Evolutionary conservation across 148 eudicot species (phyloP).

Genomic region (Vaccinium corymbosum): DNA sequence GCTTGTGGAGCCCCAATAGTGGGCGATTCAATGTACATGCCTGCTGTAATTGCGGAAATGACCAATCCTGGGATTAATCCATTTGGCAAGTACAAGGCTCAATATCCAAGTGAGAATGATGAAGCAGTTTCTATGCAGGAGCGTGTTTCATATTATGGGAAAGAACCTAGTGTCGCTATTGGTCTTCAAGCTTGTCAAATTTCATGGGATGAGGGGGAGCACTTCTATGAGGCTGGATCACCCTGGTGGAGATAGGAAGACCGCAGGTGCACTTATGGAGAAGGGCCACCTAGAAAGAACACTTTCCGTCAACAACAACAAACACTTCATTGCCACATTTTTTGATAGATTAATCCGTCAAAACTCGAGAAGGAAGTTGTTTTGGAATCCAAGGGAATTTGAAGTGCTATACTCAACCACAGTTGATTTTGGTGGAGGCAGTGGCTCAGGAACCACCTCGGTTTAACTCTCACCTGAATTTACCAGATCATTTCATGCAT

Average conservation of each 20-base stretch:
- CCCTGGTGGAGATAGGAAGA: constrained; percentile 91
- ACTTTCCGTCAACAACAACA: neutral
- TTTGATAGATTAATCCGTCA: neutral
- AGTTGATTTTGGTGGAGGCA: neutral
- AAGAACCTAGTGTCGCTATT: constrained; percentile 76
- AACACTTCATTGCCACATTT: neutral
- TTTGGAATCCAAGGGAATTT: neutral
- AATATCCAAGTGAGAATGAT: constrained; percentile 42
- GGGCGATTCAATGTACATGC: constrained; percentile 96
- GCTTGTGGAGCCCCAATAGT: constrained; percentile 88
- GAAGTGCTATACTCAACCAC: neutral
- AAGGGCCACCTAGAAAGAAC: neutral
- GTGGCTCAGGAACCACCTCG: neutral
- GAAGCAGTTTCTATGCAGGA: constrained; percentile 47
- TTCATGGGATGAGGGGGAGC: constrained; percentile 91
- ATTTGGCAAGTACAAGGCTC: constrained; percentile 42
- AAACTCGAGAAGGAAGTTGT: neutral
- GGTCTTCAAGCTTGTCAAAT: constrained; percentile 97
- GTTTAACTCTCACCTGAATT: neutral
- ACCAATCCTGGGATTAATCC: constrained; percentile 64
- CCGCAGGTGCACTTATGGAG: neutral
- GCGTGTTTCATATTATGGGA: constrained; percentile 75
- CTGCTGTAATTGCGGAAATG: constrained; percentile 70
- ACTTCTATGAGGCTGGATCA: constrained; percentile 67
- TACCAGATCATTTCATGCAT: neutral